These are phyloP conservation scores for Pestalotiopsis sp. DNA, from an alignment of 2,329 filamentous ascomycete species.

Conservation along the genomic window DNA sequence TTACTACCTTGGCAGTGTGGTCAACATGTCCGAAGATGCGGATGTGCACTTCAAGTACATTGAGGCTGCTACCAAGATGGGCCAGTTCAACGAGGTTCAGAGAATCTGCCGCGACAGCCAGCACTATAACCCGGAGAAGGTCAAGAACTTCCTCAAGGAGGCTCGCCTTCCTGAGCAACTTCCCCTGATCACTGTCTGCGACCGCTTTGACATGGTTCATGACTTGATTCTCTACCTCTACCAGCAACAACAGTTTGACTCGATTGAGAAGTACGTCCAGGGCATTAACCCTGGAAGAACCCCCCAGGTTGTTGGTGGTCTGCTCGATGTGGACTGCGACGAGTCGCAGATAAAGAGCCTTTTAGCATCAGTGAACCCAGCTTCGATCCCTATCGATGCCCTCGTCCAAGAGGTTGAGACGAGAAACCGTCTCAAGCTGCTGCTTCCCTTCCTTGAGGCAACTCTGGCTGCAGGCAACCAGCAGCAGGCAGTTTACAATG, in stretches of 20 bases:
- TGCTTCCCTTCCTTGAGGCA: constrained; percentile 93
- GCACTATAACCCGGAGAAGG: constrained; percentile 87
- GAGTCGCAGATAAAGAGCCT: constrained; percentile 95
- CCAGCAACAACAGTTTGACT: constrained; percentile 99
- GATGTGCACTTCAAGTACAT: constrained; percentile 99
- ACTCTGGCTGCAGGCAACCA: constrained; percentile 88
- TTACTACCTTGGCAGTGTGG: constrained; percentile 97
- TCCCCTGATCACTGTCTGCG: constrained; percentile 96
- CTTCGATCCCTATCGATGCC: constrained; percentile 88
- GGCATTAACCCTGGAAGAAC: constrained; percentile 90
- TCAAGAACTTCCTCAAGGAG: constrained; percentile 99
- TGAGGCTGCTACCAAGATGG: constrained; percentile 91
- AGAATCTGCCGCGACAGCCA: constrained; percentile 95
- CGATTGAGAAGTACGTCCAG: constrained; percentile 97
- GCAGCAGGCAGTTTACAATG: constrained; percentile 96
- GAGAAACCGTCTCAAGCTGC: constrained; percentile 90
- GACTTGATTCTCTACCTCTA: constrained; percentile 95
- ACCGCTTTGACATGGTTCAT: constrained; percentile 99
- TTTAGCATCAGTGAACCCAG: constrained; percentile 78
- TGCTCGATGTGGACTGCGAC: constrained; percentile 96
- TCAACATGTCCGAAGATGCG: constrained; percentile 92
- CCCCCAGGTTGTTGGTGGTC: constrained; percentile 87
- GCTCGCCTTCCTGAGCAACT: constrained; percentile 89
- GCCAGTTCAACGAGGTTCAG: constrained; percentile 93
- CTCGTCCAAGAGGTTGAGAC: constrained; percentile 94